Evolutionary conservation across 176 grass and related monocot species (phyloP), one percentile per base, ranked within the genome.

Genomic region (Oryza punctata): DNA sequence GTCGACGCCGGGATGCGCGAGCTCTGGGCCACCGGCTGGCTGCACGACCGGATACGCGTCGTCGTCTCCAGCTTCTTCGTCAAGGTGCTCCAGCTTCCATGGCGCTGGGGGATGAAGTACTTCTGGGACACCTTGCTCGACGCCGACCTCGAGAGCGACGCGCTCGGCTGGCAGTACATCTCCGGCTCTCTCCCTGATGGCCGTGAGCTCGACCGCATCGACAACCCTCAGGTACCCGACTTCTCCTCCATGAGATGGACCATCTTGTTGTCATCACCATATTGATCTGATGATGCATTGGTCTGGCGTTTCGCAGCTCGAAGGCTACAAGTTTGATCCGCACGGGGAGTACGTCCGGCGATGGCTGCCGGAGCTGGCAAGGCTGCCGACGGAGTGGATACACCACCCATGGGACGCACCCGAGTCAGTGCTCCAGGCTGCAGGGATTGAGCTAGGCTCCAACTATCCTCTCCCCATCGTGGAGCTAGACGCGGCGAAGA

Each of bases 61-160:
- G 96, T 99, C 3, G 96, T 99, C 18, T 87, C 93, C 0, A 96
- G 96, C 78, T 99, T 99, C 89, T 99, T 99, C 3, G 96, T 99
- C 73, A 99, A 99, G 78, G 91, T 99, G 59, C 89, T 99, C 77
- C 96, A 91, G 80, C 79, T 99, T 66, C 96, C 96, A 23, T 99
- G 96, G 96, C 90, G 93, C 66, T 99, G 96, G 96, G 96, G 96
- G 76, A 99, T 99, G 96, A 99, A 99, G 87, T 99, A 99, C 78
- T 99, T 99, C 78, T 99, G 96, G 96, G 93, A 99, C 71, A 99
- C 96, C 30, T 72, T 99, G 66, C 91, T 99, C 67, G 96, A 99
- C 69, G 96, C 96, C 67, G 96, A 99, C 86, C 96, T 99, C 19
- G 96, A 99, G 87, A 99, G 96, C 35, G 96, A 99, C 60, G 91